Conservation (phyloP, 208 protist species). For the Trypanosoma mega region DNA sequence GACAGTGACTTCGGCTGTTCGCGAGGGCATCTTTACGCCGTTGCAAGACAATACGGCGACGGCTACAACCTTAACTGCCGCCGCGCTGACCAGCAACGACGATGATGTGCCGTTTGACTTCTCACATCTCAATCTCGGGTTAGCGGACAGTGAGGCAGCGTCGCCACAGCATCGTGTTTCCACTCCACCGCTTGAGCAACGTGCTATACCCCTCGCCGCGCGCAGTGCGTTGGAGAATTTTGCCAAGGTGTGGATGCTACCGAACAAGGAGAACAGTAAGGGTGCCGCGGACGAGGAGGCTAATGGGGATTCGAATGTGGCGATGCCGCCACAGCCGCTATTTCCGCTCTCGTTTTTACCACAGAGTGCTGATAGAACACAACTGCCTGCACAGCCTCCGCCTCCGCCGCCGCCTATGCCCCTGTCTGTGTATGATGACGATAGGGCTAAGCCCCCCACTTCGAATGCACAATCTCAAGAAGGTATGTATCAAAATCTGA, state of each 20-base stretch:
- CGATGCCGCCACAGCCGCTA: too few species aligned
- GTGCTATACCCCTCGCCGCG: slow-evolving; percentile 10
- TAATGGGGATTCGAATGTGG: neutral
- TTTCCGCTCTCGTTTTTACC: too few species aligned
- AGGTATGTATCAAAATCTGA: neutral
- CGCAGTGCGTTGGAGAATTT: slow-evolving; percentile 22
- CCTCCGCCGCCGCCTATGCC: too few species aligned
- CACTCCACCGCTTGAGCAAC: slow-evolving; percentile 2
- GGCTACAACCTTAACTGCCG: neutral
- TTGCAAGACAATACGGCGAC: too few species aligned
- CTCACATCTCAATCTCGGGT: slow-evolving; percentile 3
- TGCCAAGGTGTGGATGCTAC: slow-evolving; percentile 19
- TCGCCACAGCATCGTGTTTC: neutral
- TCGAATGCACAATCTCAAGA: neutral
- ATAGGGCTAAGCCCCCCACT: neutral
- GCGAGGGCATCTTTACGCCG: too few species aligned
- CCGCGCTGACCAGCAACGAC: neutral
- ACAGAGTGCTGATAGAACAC: neutral
- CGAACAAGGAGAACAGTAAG: neutral
- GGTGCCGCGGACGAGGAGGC: neutral
- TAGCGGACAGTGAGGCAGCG: neutral
- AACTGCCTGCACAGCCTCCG: neutral
- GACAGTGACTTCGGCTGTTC: too few species aligned
- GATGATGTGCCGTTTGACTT: slow-evolving; percentile 17
- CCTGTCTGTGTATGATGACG: neutral